Conservation (phyloP, 352 stramenopile genomes). For the Phytophthora aleatoria region DNA sequence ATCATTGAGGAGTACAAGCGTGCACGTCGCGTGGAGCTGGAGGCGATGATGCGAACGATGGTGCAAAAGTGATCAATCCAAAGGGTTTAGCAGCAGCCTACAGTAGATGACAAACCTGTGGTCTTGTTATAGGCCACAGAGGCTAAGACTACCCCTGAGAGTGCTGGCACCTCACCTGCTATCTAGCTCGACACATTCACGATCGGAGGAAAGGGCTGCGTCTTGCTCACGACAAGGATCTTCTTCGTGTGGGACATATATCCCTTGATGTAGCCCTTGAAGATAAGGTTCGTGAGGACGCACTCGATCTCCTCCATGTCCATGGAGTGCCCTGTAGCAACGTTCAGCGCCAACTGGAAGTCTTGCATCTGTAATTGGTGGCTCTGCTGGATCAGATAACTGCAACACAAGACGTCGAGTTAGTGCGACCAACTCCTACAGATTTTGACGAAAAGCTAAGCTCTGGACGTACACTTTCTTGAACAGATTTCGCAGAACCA, state of each 20-base stretch:
- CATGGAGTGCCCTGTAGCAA: slow-evolving; percentile 84
- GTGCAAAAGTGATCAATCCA: slow-evolving; percentile 43
- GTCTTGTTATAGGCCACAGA: slow-evolving; percentile 1
- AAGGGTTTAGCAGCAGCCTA: not conserved
- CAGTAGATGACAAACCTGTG: not conserved
- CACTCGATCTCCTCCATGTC: slow-evolving; percentile 98
- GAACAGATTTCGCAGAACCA: slow-evolving; percentile 96
- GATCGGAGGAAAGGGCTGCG: slow-evolving; percentile 92
- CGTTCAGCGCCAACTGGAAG: slow-evolving; percentile 88
- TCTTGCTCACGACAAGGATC: slow-evolving; percentile 95
- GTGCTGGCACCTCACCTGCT: not conserved
- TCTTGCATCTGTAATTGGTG: slow-evolving; percentile 92
- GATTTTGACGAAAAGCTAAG: no score
- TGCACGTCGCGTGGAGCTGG: slow-evolving; percentile 59
- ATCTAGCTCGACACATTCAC: slow-evolving; percentile 73
- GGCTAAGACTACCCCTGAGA: slow-evolving; percentile 14
- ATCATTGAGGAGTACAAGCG: slow-evolving; percentile 72
- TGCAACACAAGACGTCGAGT: slow-evolving; percentile 23
- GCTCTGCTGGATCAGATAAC: slow-evolving; percentile 80
- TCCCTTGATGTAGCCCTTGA: slow-evolving; percentile 95
- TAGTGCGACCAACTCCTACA: not conserved
- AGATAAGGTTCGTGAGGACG: slow-evolving; percentile 97
- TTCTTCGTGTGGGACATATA: slow-evolving; percentile 98
- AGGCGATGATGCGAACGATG: slow-evolving; percentile 75
- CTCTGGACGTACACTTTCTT: slow-evolving; percentile 91